phyloP scores from a whole-genome alignment of 2,329 filamentous ascomycete species.

The Sarocladium oryzae region DNA sequence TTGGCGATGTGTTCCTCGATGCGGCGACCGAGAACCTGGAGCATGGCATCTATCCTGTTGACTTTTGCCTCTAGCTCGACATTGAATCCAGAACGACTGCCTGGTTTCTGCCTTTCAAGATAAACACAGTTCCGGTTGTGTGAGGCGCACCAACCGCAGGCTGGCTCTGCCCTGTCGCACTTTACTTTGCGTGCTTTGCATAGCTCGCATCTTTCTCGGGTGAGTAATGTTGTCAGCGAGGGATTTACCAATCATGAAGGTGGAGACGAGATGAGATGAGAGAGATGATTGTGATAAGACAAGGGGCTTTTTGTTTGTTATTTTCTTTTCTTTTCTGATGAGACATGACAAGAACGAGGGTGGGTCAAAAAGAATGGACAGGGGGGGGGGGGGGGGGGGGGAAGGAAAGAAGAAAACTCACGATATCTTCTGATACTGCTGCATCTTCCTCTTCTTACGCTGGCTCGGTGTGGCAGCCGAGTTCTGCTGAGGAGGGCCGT shows the following conservation, averaged over 20 bases:
- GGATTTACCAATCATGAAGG: too few relatives aligned
- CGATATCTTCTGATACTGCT: slow-evolving; percentile 37
- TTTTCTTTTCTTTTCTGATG: too few relatives aligned
- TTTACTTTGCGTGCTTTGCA: slow-evolving; percentile 40
- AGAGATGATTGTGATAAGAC: neutral
- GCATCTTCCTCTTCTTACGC: slow-evolving; percentile 31
- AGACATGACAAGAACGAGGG: too few relatives aligned
- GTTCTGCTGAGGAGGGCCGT: slow-evolving; percentile 1
- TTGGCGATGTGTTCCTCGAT: slow-evolving; percentile 35
- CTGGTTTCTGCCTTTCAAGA: slow-evolving; percentile 64
- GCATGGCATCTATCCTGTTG: slow-evolving; percentile 43
- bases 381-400: too few relatives aligned
- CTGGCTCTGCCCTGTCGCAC: slow-evolving; percentile 48
- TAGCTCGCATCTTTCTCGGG: slow-evolving; percentile 37
- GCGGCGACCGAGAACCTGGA: slow-evolving; percentile 34
- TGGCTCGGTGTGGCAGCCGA: slow-evolving; percentile 16
- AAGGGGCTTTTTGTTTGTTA: too few relatives aligned
- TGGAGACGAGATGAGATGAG: neutral
- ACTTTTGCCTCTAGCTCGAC: slow-evolving; percentile 52
- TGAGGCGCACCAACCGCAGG: slow-evolving; percentile 65
- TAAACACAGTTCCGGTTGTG: slow-evolving; percentile 63
- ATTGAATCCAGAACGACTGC: slow-evolving; percentile 55
- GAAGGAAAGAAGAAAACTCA: too few relatives aligned
- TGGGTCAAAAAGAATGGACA: too few relatives aligned
- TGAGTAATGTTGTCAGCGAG: too few relatives aligned